Percentiles rank a stretch among this genome's conserved stretches.
Conservation (phyloP, 2,329 filamentous ascomycete genomes). For the Colletotrichum horii region DNA sequence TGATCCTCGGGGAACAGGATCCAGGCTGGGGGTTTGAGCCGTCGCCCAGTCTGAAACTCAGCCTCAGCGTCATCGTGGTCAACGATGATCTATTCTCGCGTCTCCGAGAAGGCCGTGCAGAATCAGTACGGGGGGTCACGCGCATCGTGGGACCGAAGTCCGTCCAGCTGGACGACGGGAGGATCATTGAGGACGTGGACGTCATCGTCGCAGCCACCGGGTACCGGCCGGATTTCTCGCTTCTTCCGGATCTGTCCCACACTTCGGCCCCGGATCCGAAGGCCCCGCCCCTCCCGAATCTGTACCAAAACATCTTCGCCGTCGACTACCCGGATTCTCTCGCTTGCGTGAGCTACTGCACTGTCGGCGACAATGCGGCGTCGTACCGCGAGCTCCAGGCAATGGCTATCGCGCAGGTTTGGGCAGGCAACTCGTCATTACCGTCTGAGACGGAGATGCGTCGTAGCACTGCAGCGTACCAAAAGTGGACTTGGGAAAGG, state of each 20-base stretch:
- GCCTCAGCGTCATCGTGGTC: not conserved
- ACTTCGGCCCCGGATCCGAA: conserved; percentile 28
- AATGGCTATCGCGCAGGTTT: conserved; percentile 39
- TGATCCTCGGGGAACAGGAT: not conserved
- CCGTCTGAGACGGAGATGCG: conserved; percentile 42
- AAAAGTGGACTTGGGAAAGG: conserved; percentile 34
- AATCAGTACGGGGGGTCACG: not conserved
- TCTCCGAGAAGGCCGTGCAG: not conserved
- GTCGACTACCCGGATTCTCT: conserved; percentile 46
- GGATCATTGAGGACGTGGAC: conserved; percentile 29
- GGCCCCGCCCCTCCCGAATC: conserved; percentile 33
- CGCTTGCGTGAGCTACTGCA: conserved; percentile 44
- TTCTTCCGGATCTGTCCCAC: conserved; percentile 29
- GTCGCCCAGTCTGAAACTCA: not conserved
- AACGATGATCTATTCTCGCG: not conserved
- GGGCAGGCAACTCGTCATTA: conserved; percentile 32
- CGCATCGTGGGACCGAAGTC: conserved; percentile 27
- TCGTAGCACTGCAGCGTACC: conserved; percentile 34
- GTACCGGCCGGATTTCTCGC: conserved; percentile 34
- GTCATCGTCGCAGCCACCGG: conserved; percentile 39
- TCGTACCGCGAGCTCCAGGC: conserved; percentile 46
- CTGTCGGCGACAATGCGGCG: conserved; percentile 37
- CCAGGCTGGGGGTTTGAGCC: not conserved
- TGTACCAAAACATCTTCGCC: conserved; percentile 52
- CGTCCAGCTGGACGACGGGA: conserved; percentile 34